Conservation (phyloP, 2,329 filamentous ascomycete genomes). For the Mycosphaerella arachidis region DNA sequence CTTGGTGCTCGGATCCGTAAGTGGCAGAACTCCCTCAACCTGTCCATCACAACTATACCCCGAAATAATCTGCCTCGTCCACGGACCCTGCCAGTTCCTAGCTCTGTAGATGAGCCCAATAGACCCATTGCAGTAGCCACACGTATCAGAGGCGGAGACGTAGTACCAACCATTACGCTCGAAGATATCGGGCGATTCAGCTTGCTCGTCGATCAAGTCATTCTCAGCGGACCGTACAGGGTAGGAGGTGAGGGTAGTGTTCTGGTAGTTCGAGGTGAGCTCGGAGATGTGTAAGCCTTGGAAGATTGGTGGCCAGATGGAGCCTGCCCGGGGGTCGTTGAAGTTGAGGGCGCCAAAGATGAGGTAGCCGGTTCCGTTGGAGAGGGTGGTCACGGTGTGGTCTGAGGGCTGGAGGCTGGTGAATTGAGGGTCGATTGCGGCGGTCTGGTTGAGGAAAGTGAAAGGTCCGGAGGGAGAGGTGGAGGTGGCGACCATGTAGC, state of each 20-base stretch:
- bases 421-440: slow-evolving; percentile 22
- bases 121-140: slow-evolving; percentile 25
- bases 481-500: slow-evolving; percentile 23
- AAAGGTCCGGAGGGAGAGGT: slow-evolving; percentile 22
- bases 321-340: slow-evolving; percentile 17
- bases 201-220: slow-evolving; percentile 23
- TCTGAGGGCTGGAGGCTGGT: slow-evolving; percentile 20
- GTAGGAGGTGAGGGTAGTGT: slow-evolving; percentile 21
- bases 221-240: slow-evolving; percentile 13
- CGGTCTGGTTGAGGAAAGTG: slow-evolving; percentile 9
- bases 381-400: slow-evolving; percentile 19
- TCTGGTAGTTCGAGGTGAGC: slow-evolving; percentile 18
- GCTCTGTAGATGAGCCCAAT: slow-evolving; percentile 22
- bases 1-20: slow-evolving; percentile 12
- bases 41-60: slow-evolving; percentile 25
- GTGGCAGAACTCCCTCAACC: slow-evolving; percentile 21
- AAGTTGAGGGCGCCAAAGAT: slow-evolving; percentile 26
- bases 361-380: slow-evolving; percentile 17
- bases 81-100: slow-evolving; percentile 21
- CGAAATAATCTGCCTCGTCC: slow-evolving; percentile 24
- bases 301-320: slow-evolving; percentile 24
- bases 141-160: slow-evolving; percentile 23
- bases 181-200: slow-evolving; percentile 25
- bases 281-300: slow-evolving; percentile 22
- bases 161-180: slow-evolving; percentile 18